Evolutionary conservation across 768 basidiomycete species (phyloP).

Genomic region (Phallus indusiatus): DNA sequence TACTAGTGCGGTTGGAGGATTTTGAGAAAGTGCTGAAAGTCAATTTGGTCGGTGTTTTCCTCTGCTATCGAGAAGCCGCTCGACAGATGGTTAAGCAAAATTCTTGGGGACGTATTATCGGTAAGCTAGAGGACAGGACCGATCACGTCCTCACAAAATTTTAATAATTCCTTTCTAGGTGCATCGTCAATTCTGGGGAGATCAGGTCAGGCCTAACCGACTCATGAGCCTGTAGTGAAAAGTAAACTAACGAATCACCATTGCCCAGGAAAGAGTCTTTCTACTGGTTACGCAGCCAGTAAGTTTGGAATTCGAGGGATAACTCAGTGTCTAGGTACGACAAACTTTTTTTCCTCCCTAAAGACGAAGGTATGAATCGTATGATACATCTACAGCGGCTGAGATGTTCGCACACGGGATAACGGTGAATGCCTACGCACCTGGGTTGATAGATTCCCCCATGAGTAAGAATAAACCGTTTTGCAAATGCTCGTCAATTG

Average conservation of each 20-base stretch:
- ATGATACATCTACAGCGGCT: slow-evolving; percentile 11
- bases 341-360: background rate
- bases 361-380: background rate
- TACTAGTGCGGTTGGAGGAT: slow-evolving; percentile 30
- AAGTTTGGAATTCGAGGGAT: background rate
- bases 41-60: slow-evolving; percentile 64
- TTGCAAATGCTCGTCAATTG: background rate
- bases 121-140: background rate
- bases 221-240: background rate
- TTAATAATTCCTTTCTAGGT: background rate
- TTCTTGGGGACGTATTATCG: slow-evolving; percentile 53
- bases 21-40: slow-evolving; percentile 60
- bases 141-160: background rate
- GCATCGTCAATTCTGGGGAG: background rate
- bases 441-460: slow-evolving; percentile 16
- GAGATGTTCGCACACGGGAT: slow-evolving; percentile 16
- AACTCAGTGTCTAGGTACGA: background rate
- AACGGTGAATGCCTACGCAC: slow-evolving; percentile 20
- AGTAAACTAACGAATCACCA: background rate
- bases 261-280: background rate
- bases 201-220: background rate
- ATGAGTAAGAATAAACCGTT: slow-evolving; percentile 11
- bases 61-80: slow-evolving; percentile 72
- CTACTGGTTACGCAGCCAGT: background rate
- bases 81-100: slow-evolving; percentile 61